Conservation (phyloP, 1,284 basidiomycete genomes). For the Ganoderma lucidum region DNA sequence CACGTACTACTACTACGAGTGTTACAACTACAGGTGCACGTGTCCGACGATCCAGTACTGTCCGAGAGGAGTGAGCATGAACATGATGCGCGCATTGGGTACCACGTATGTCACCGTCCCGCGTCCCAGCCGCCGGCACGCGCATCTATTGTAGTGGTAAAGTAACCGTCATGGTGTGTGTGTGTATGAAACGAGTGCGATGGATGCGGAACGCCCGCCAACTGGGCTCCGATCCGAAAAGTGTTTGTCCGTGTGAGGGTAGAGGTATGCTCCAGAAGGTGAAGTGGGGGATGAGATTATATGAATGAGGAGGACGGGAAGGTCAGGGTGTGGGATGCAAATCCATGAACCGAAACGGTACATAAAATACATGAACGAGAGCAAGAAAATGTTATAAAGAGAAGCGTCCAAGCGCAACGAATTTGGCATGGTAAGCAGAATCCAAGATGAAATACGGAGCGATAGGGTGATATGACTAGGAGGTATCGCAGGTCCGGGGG, state of each 20-base stretch:
- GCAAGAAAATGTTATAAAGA: slow-evolving; percentile 9
- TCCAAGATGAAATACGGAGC: not conserved
- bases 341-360: not conserved
- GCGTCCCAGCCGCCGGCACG: not conserved
- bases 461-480: not conserved
- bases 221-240: not conserved
- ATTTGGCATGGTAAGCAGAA: not conserved
- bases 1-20: not conserved
- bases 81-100: not conserved
- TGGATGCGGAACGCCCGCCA: not conserved
- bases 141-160: not conserved
- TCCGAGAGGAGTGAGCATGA: not conserved
- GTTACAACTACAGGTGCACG: not conserved
- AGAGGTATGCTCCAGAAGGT: slow-evolving; percentile 2
- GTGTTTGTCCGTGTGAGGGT: not conserved
- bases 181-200: slow-evolving; percentile 5
- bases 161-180: slow-evolving; percentile 1
- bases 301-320: not conserved
- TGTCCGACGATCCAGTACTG: not conserved
- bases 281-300: not conserved
- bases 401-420: slow-evolving; percentile 19
- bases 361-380: not conserved
- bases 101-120: not conserved
- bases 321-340: not conserved
- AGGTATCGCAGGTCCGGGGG: slow-evolving; percentile 21